Base-by-base conservation (phyloP, 768 basidiomycete species). In the Boletus bicolor region DNA sequence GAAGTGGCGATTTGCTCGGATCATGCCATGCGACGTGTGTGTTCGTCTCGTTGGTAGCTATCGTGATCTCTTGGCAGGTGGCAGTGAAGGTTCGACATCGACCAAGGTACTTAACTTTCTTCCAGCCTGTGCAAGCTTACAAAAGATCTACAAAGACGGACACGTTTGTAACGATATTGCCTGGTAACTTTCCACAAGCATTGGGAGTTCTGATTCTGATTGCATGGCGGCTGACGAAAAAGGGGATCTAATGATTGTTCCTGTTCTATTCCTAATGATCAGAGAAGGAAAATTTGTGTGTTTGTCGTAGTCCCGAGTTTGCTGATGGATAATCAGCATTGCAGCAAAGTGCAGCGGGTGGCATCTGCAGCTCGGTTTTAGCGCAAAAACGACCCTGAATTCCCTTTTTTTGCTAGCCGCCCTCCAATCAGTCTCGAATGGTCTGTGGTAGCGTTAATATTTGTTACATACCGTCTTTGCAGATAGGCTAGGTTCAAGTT, bases 321-420 rank as follows among this genome's bases (percentile, higher is more conserved):
- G 30, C 19, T 4, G n/a, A 8, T n/a, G 28, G 28, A 28, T 28
- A 9, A 5, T 17, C 24, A 17, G n/a, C n/a, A 7, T 44, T 26
- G 21, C 15, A 28, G 43, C n/a, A n/a, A 15, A 35, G 12, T 19
- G 34, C 11, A 21, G 24, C 9, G 45, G 19, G 48, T 28, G 32
- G 28, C 36, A 19, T 19, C 19, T 7, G 19, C 48, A 35, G 7
- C 7, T 19, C 2, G 30, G 7, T 41, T 43, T 61, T 44, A 37
- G 37, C 10, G 17, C 53, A 28, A 28, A 10, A 19, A 51, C 24
- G 50, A 57, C 60, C 50, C 55, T 61, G 54, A 49, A 21, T 39
- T 38, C 8, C 28, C 7, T 32, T 56, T n/a, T 28, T 39, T 26
- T 26, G 8, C 17, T 26, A 26, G 19, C 14, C 26, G 26, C 30